These are phyloP conservation scores for Sporobolomyces phaffii DNA, from an alignment of 768 basidiomycete genomes.

Conservation along the genomic window DNA sequence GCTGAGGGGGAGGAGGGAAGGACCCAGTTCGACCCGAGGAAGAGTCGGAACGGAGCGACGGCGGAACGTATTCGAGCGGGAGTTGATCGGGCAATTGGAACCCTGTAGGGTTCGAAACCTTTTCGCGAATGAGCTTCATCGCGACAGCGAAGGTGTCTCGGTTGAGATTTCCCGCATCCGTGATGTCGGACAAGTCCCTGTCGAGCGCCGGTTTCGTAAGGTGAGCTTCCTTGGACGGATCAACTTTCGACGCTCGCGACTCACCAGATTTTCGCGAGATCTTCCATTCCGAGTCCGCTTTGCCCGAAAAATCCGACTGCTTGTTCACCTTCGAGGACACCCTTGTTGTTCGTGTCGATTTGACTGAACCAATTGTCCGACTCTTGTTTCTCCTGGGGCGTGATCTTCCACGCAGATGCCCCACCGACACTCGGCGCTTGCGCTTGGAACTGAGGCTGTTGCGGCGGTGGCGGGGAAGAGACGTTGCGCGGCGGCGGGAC, in stretches of 20 bases:
- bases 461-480: conserved; percentile 19
- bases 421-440: no score
- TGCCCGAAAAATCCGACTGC: conserved; percentile 94
- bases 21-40: conserved; percentile 36
- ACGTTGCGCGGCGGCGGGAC: conserved; percentile 5
- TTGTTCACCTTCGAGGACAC: conserved; percentile 83
- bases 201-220: no score
- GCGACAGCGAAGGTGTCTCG: conserved; percentile 93
- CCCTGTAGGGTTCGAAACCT: conserved; percentile 64
- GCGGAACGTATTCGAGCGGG: conserved; percentile 71
- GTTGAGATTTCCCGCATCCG: conserved; percentile 76
- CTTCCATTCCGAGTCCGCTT: conserved; percentile 72
- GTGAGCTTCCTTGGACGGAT: no score
- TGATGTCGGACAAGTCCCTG: conserved; percentile 90
- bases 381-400: conserved; percentile 66
- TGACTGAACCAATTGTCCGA: conserved; percentile 73
- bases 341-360: conserved; percentile 68
- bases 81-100: conserved; percentile 59
- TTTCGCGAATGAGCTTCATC: conserved; percentile 83
- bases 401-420: conserved; percentile 95
- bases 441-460: not conserved
- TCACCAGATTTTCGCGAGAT: conserved; percentile 86
- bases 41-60: conserved; percentile 58
- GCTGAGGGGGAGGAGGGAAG: conserved; percentile 45
- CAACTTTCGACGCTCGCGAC: no score